Conservation (phyloP, 208 protist species). For the Endotrypanum monterogeii region DNA sequence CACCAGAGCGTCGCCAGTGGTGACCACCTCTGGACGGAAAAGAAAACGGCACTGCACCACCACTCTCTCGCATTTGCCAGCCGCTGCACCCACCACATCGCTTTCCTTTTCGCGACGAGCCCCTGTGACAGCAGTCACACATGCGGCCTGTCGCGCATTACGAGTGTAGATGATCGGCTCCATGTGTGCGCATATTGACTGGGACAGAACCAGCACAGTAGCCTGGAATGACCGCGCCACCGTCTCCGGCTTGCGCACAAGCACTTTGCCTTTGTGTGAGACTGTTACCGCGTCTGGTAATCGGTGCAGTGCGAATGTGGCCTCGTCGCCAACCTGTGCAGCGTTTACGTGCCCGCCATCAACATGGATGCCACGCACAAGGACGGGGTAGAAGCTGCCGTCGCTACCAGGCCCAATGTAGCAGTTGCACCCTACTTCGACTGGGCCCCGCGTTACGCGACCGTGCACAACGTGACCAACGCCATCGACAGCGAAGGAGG, state of each 20-base stretch:
- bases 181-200: slow-evolving; percentile 52
- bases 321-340: slow-evolving; percentile 85
- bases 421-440: slow-evolving; percentile 86
- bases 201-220: slow-evolving; percentile 56
- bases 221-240: slow-evolving; percentile 37
- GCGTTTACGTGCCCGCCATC: slow-evolving; percentile 90
- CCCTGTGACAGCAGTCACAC: slow-evolving; percentile 25
- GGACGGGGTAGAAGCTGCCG: slow-evolving; percentile 85
- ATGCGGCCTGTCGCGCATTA: slow-evolving; percentile 76
- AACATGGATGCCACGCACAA: slow-evolving; percentile 92
- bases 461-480: slow-evolving; percentile 95
- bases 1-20: slow-evolving; percentile 51
- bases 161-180: slow-evolving; percentile 82
- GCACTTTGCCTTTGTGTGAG: slow-evolving; percentile 72
- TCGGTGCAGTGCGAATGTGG: slow-evolving; percentile 92
- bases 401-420: slow-evolving; percentile 92
- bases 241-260: slow-evolving; percentile 30
- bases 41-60: slow-evolving; percentile 55
- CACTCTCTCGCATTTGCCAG: slow-evolving; percentile 5
- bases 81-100: neutral
- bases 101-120: neutral
- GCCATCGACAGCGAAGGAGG: slow-evolving; percentile 67
- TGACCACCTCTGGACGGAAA: slow-evolving; percentile 79
- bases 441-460: slow-evolving; percentile 79
- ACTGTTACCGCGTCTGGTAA: slow-evolving; percentile 59